Percentiles rank a stretch among this genome's conserved stretches.
Conservation (phyloP, 768 basidiomycete species). For the Floccularia luteovirens region DNA sequence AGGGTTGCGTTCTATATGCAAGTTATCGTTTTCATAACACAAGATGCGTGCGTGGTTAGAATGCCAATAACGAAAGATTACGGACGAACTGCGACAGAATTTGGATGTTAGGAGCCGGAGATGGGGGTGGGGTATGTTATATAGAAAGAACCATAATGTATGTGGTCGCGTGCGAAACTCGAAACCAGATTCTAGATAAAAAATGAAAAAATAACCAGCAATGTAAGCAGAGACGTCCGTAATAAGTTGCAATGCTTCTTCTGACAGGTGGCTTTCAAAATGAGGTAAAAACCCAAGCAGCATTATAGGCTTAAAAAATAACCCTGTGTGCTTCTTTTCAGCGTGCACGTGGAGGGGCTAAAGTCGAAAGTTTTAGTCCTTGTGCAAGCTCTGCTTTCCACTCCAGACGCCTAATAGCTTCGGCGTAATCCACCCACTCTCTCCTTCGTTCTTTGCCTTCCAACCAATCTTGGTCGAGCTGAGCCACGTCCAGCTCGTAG, state of each 20-base stretch:
- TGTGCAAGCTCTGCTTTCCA: constrained; percentile 86
- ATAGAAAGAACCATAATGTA: constrained; percentile 18
- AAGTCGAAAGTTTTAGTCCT: constrained; percentile 62
- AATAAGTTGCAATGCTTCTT: constrained; percentile 4
- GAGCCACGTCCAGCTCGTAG: constrained; percentile 79
- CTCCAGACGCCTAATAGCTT: constrained; percentile 63
- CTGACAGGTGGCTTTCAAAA: background rate
- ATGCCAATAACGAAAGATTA: too few species aligned
- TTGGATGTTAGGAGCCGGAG: constrained; percentile 5
- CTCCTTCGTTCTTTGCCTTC: constrained; percentile 72
- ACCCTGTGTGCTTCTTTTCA: constrained; percentile 6
- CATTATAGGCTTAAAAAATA: background rate
- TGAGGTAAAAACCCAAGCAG: constrained; percentile 1
- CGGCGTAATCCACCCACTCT: constrained; percentile 86
- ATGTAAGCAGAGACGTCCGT: constrained; percentile 7
- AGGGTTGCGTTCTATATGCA: too few species aligned
- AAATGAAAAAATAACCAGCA: constrained; percentile 5
- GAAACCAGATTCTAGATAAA: constrained; percentile 16
- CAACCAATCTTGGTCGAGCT: constrained; percentile 74
- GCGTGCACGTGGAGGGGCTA: constrained; percentile 38
- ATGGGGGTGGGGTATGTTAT: constrained; percentile 13
- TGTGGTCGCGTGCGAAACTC: constrained; percentile 17
- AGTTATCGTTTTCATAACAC: too few species aligned
- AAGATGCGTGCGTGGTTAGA: too few species aligned
- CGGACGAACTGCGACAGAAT: too few species aligned